Percentiles rank a stretch among this genome's conserved stretches.
Conservation (phyloP, 164 flowering plant species). For the Nymphaea thermarum region DNA sequence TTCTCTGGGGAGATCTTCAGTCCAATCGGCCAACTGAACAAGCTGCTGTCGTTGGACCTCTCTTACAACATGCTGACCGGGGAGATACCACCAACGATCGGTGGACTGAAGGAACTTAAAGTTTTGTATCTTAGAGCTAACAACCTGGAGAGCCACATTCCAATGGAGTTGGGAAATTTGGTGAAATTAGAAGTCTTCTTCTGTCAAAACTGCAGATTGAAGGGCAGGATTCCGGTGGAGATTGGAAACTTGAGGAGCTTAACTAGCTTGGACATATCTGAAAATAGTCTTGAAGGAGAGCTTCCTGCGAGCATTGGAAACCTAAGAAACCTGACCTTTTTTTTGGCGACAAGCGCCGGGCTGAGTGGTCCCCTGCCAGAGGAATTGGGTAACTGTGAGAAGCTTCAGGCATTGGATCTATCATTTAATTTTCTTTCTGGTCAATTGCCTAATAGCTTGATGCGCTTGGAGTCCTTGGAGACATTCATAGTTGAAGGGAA, state of each 20-base stretch:
- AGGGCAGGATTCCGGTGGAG: slow-evolving; percentile 37
- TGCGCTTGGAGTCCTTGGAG: slow-evolving; percentile 23
- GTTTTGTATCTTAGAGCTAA: slow-evolving; percentile 19
- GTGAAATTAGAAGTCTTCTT: slow-evolving; percentile 24
- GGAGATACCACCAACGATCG: slow-evolving; percentile 26
- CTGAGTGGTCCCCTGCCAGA: slow-evolving; percentile 42
- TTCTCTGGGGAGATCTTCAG: slow-evolving; percentile 27
- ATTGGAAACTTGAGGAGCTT: slow-evolving; percentile 29
- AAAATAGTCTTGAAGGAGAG: slow-evolving; percentile 43
- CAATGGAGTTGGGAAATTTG: slow-evolving; percentile 31
- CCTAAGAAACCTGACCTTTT: slow-evolving; percentile 25
- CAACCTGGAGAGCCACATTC: slow-evolving; percentile 27
- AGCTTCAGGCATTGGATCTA: slow-evolving; percentile 31
- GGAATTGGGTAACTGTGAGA: slow-evolving; percentile 40
- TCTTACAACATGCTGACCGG: slow-evolving; percentile 33
- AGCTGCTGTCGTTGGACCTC: slow-evolving; percentile 31
- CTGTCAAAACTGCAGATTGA: slow-evolving; percentile 23
- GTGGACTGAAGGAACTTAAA: slow-evolving; percentile 19
- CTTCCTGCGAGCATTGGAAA: slow-evolving; percentile 38
- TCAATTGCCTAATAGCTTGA: slow-evolving; percentile 35
- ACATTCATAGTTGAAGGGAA: slow-evolving; percentile 34
- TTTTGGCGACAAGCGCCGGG: slow-evolving; percentile 35
- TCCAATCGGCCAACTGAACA: slow-evolving; percentile 15
- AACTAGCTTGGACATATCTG: slow-evolving; percentile 33
- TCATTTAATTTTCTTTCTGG: slow-evolving; percentile 46